These are phyloP conservation scores for Chrysosporium queenslandicum DNA, from an alignment of 2,329 filamentous ascomycete genomes.

Conservation along the genomic window DNA sequence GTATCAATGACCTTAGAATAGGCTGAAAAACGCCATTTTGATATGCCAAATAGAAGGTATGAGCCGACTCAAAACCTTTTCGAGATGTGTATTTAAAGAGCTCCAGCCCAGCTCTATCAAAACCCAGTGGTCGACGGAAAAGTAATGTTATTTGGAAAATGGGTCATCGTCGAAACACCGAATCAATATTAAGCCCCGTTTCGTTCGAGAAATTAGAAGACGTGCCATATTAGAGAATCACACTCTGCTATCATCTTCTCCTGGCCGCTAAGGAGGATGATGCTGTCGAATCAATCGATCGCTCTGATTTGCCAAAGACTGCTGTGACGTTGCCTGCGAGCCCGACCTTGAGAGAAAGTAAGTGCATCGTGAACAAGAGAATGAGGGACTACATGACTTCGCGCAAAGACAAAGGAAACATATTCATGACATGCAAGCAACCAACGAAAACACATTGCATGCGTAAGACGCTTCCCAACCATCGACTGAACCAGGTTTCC, in stretches of 20 bases:
- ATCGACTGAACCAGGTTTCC: constrained; percentile 3
- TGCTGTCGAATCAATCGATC: neutral
- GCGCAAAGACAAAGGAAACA: neutral
- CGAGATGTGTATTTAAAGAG: neutral
- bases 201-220: neutral
- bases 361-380: constrained; percentile 47
- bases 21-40: constrained; percentile 1
- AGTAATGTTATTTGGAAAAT: neutral
- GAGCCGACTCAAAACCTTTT: neutral
- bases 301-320: neutral
- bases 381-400: constrained; percentile 8
- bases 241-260: neutral
- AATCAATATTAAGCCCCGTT: neutral
- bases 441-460: constrained; percentile 1
- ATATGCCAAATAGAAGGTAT: constrained; percentile 2
- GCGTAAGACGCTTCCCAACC: constrained; percentile 9
- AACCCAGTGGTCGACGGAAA: neutral
- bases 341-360: constrained; percentile 2
- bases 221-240: neutral
- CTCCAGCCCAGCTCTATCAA: neutral
- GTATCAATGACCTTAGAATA: neutral
- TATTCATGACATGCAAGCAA: neutral
- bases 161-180: neutral
- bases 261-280: neutral
- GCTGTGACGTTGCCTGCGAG: neutral